Evolutionary conservation across 495 filamentous ascomycete species (phyloP), one percentile per base, ranked within the genome.

Genomic region (Bombardia bombarda): DNA sequence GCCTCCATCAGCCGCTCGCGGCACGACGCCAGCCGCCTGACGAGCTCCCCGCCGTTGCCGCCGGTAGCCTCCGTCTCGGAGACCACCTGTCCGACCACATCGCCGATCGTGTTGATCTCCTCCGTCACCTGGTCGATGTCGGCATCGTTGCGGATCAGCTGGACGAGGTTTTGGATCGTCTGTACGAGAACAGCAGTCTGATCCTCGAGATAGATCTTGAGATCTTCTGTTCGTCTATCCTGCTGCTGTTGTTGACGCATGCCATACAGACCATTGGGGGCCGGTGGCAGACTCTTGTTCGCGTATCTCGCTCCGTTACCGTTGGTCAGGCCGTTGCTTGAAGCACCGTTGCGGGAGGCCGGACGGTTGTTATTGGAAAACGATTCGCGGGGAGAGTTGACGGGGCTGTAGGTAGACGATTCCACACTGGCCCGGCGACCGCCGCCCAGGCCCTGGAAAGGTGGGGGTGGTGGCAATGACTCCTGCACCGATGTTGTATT

Each of bases 121-220:
- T 71, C 73, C 42, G 75, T 73, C 44, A 95, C 78, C 28, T 78
- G 75, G 38, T 73, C 64, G 42, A 87, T 77, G 30, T 74, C 69
- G 13, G 77, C 75, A 45, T 85, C 78, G 35, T 77, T 71, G 28
- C 88, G 86, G 51, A 94, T 90, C 36, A 78, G 79, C 48, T 78
- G 74, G 25, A 94, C 84, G 9, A 95, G 77, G 4, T 80, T 74
- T 60, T 90, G 86, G 50, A 95, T 90, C 18, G 79, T 82, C 51
- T 87, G 79, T 20, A 93, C 82, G 31, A 94, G 75, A 10, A 79
- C 68, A 37, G 86, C 84, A 10, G 85, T 88, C 62, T 90, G 86
- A 49, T 87, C 84, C 51, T 93, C 86, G 32, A 94, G 79, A 58
- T 89, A 90, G 46, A 84, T 77, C 43, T 67, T 86, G 30, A 90